A percentile compares a stretch with the other conserved stretches of the same genome.
phyloP scores from a whole-genome alignment of 2,329 filamentous ascomycete species.

The Apiospora marii region DNA sequence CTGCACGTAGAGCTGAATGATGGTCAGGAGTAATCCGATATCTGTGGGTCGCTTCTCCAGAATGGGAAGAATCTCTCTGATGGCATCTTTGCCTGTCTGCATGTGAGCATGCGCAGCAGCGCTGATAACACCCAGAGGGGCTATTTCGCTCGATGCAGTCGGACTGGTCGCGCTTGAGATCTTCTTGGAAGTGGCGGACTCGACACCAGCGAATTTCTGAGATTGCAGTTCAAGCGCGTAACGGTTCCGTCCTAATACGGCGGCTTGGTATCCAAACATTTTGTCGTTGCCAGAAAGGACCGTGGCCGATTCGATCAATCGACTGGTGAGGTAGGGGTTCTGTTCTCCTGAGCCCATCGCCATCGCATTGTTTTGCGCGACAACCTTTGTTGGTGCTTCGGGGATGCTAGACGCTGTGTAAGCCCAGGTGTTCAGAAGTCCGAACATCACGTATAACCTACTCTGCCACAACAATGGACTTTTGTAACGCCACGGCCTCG shows the following conservation, averaged over 20 bases:
- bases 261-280: slow-evolving; percentile 76
- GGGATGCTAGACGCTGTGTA: slow-evolving; percentile 58
- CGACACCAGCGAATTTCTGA: slow-evolving; percentile 72
- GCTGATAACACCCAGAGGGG: slow-evolving; percentile 59
- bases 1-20: slow-evolving; percentile 81
- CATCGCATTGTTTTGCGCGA: slow-evolving; percentile 71
- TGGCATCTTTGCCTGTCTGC: slow-evolving; percentile 68
- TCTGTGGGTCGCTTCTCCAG: slow-evolving; percentile 80
- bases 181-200: slow-evolving; percentile 55
- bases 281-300: slow-evolving; percentile 64
- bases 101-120: slow-evolving; percentile 78
- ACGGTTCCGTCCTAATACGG: slow-evolving; percentile 67
- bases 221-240: slow-evolving; percentile 71
- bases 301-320: slow-evolving; percentile 64
- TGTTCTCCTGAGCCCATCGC: slow-evolving; percentile 49
- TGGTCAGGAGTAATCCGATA: slow-evolving; percentile 79
- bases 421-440: slow-evolving; percentile 19
- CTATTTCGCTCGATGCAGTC: slow-evolving; percentile 43
- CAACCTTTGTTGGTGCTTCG: slow-evolving; percentile 70
- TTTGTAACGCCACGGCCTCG: slow-evolving; percentile 70
- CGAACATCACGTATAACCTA: slow-evolving; percentile 50
- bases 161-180: slow-evolving; percentile 40
- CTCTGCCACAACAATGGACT: slow-evolving; percentile 67
- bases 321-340: slow-evolving; percentile 75
- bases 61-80: slow-evolving; percentile 74